These are phyloP conservation scores for Punica granatum DNA, from an alignment of 345 rosid genomes.

Conservation along the genomic window DNA sequence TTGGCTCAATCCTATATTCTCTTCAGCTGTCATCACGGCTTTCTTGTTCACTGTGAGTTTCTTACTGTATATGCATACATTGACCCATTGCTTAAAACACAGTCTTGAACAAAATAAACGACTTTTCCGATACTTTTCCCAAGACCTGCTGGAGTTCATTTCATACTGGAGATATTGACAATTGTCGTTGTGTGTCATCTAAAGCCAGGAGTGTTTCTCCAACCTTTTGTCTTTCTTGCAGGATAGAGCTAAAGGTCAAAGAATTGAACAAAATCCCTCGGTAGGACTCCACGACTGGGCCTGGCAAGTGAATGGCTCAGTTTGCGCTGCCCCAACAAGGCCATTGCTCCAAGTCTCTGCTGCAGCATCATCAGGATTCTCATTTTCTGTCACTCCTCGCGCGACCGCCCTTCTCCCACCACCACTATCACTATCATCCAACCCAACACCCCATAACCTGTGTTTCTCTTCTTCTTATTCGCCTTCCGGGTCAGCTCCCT, in stretches of 20 bases:
- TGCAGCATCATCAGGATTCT: constrained; percentile 99
- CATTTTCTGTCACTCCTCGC: constrained; percentile 50
- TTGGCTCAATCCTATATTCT: too few relatives aligned
- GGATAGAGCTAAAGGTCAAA: constrained; percentile 45
- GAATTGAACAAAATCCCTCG: constrained; percentile 32
- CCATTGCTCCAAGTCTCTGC: constrained; percentile 37
- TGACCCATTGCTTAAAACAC: too few relatives aligned
- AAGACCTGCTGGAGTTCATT: not conserved
- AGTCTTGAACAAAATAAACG: too few relatives aligned
- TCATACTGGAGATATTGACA: not conserved
- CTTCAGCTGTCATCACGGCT: not conserved
- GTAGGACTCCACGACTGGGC: constrained; percentile 49
- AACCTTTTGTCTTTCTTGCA: constrained; percentile 28
- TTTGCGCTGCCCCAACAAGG: constrained; percentile 33
- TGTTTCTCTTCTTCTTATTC: constrained; percentile 22
- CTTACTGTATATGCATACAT: too few relatives aligned
- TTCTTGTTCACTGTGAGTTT: not conserved
- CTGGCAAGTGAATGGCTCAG: constrained; percentile 64
- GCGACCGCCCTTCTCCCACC: constrained; percentile 48
- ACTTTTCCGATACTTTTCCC: not conserved
- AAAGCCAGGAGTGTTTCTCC: not conserved
- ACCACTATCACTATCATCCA: constrained; percentile 26
- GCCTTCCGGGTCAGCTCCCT: constrained; percentile 9
- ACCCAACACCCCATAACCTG: constrained; percentile 27
- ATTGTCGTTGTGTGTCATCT: not conserved